Evolutionary conservation across 306 rosid species (phyloP).

Genomic region (Gastrolobium bilobum): DNA sequence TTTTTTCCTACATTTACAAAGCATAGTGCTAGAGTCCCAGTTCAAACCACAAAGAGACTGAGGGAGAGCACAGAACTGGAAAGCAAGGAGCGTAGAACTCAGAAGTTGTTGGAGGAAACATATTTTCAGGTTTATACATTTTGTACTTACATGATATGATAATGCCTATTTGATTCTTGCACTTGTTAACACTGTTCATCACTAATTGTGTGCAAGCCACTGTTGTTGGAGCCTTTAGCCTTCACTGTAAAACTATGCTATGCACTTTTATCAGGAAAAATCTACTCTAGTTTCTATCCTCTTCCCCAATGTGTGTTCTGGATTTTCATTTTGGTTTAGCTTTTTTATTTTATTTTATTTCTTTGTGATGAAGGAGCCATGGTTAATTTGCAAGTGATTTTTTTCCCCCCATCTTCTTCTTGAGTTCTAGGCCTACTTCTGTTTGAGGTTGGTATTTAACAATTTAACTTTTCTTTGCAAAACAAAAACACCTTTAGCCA

Average conservation of each 20-base stretch:
- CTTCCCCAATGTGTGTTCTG: background rate
- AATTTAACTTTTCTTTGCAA: constrained; percentile 1
- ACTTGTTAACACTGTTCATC: background rate
- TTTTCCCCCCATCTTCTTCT: background rate
- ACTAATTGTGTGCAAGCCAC: background rate
- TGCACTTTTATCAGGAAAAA: constrained; percentile 8
- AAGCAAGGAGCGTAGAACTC: background rate
- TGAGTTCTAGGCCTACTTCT: constrained; percentile 16
- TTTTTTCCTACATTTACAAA: constrained; percentile 21
- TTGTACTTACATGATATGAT: background rate
- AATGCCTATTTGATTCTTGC: background rate
- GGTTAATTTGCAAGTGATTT: constrained; percentile 3
- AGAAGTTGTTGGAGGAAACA: constrained; percentile 6
- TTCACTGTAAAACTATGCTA: constrained; percentile 8
- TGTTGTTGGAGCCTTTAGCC: constrained; percentile 9
- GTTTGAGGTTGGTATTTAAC: background rate
- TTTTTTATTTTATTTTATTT: background rate
- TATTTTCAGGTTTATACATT: constrained; percentile 15
- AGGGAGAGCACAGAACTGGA: constrained; percentile 21
- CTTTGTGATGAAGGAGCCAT: constrained; percentile 16
- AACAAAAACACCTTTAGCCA: constrained; percentile 26
- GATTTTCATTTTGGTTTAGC: constrained; percentile 23
- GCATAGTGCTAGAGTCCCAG: constrained; percentile 4
- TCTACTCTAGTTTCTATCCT: background rate
- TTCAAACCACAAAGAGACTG: background rate